A percentile compares a stretch with the other conserved stretches of the same genome.
These are phyloP conservation scores for Maudiozyma barnettii DNA, from an alignment of 805 yeast genomes.

Conservation along the genomic window DNA sequence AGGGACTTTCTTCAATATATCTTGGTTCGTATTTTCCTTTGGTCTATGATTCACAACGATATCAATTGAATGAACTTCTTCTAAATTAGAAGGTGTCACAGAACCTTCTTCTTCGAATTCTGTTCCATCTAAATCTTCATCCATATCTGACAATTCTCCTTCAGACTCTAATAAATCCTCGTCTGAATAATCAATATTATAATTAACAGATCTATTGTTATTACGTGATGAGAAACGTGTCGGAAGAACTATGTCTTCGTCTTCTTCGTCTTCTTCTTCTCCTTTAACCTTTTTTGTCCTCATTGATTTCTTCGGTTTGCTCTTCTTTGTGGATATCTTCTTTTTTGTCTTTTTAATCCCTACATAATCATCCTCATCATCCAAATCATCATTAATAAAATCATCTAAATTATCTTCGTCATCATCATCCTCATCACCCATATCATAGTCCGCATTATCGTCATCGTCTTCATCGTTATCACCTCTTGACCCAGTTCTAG, in stretches of 20 bases:
- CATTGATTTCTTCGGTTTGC: conserved; percentile 11
- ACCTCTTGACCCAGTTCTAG: conserved; percentile 7
- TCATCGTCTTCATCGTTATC: conserved; percentile 19
- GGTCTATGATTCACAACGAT: conserved; percentile 23
- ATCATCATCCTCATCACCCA: conserved; percentile 26
- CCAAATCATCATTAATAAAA: conserved; percentile 10
- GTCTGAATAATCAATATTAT: conserved; percentile 57
- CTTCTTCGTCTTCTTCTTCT: conserved; percentile 7
- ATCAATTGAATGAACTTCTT: conserved; percentile 25
- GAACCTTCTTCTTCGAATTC: conserved; percentile 15
- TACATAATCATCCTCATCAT: conserved; percentile 14
- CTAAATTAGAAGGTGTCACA: conserved; percentile 25
- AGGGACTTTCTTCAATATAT: conserved; percentile 26
- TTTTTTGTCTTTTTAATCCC: conserved; percentile 3
- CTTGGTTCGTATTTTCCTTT: conserved; percentile 18
- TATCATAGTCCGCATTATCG: conserved; percentile 18
- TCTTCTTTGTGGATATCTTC: conserved; percentile 16
- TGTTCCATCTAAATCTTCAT: conserved; percentile 9
- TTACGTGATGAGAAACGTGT: conserved; percentile 71
- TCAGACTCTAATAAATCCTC: conserved; percentile 34
- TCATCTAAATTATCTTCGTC: conserved; percentile 19
- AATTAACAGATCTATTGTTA: conserved; percentile 50
- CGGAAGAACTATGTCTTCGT: conserved; percentile 33
- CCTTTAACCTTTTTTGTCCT: conserved; percentile 6
- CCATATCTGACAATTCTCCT: conserved; percentile 11